phyloP scores from a whole-genome alignment of 1,284 basidiomycete species.

The Clitocybe nebularis region DNA sequence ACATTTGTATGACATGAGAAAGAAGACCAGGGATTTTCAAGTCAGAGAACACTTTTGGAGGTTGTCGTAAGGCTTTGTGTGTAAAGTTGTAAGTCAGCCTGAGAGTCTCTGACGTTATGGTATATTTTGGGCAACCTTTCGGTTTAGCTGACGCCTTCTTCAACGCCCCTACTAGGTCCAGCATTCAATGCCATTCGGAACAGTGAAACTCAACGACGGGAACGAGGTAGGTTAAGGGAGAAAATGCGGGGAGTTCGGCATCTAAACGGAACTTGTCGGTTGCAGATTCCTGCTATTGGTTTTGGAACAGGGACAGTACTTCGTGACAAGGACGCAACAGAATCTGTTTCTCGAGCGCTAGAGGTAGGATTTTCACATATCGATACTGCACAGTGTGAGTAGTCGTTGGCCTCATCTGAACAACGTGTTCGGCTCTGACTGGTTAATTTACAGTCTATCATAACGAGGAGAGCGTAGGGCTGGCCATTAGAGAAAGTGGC shows the following conservation, averaged over 20 bases:
- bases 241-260: not conserved
- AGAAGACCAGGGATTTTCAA: no score
- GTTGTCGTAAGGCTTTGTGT: no score
- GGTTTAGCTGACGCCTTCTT: not conserved
- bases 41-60: no score
- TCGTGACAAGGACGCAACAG: slow-evolving; percentile 24
- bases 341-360: slow-evolving; percentile 37
- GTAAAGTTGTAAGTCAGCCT: no score
- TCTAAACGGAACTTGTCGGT: not conserved
- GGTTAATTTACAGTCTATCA: slow-evolving; percentile 35
- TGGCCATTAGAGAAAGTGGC: slow-evolving; percentile 47
- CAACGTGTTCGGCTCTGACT: slow-evolving; percentile 1
- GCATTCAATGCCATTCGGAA: slow-evolving; percentile 45
- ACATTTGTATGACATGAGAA: no score
- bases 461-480: slow-evolving; percentile 49
- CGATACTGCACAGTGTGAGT: slow-evolving; percentile 43
- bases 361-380: slow-evolving; percentile 45
- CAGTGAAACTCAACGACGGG: slow-evolving; percentile 49
- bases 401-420: not conserved
- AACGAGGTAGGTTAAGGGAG: slow-evolving; percentile 26
- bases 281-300: slow-evolving; percentile 52
- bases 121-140: no score
- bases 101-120: no score
- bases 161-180: not conserved
- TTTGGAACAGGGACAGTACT: slow-evolving; percentile 38